Percentiles rank a stretch among this genome's conserved stretches.
Conservation (phyloP, 116 monocot species). For the Trichopus zeylanicus region DNA sequence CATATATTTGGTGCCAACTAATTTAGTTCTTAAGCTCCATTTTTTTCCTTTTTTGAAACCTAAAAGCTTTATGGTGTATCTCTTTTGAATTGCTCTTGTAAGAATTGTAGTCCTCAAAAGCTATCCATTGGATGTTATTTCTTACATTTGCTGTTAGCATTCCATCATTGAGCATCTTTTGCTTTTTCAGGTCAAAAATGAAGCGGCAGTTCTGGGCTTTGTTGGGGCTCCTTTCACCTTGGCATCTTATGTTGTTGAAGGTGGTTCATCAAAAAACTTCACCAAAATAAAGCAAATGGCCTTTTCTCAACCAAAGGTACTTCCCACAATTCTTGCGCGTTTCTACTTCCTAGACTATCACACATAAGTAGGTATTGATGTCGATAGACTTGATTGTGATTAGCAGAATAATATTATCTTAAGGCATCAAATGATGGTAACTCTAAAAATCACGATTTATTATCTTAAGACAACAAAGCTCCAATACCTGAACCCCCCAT, state of each 20-base stretch:
- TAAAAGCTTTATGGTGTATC: no score
- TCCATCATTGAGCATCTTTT: neutral
- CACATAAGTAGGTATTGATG: neutral
- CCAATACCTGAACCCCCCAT: no score
- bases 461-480: no score
- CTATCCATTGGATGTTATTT: neutral
- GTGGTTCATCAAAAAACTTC: conserved; percentile 95
- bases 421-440: no score
- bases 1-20: neutral
- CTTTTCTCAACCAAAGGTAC: conserved; percentile 87
- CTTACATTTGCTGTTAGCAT: neutral
- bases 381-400: neutral
- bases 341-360: neutral
- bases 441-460: no score
- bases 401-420: no score
- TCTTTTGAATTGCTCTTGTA: neutral
- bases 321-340: neutral
- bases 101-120: neutral
- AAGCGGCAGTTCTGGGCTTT: conserved; percentile 93
- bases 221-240: conserved; percentile 97
- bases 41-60: no score
- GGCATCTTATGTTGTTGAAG: conserved; percentile 94
- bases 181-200: conserved; percentile 68
- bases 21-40: neutral
- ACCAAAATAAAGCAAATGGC: conserved; percentile 86